A percentile compares a stretch with the other conserved stretches of the same genome.
Evolutionary conservation across 768 basidiomycete species (phyloP).

Genomic region (Calocybe indica): DNA sequence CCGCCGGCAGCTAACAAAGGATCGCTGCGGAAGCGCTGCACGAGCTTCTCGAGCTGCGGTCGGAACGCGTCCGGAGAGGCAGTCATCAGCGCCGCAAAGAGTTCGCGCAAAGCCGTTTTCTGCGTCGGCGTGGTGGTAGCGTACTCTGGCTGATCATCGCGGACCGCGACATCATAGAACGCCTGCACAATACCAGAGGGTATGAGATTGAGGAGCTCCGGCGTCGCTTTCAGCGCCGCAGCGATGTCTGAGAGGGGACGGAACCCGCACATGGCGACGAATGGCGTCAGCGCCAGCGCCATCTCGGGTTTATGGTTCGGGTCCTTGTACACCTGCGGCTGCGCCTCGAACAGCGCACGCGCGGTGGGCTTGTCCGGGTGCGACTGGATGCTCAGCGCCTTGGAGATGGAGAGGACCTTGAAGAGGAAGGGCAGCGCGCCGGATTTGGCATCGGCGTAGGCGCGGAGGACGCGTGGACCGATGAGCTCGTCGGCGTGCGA

Average conservation of each 20-base stretch:
- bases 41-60: conserved; percentile 48
- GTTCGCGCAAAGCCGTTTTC: conserved; percentile 59
- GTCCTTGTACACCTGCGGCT: conserved; percentile 91
- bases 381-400: conserved; percentile 86
- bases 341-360: conserved; percentile 54
- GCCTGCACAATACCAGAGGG: conserved; percentile 42
- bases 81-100: conserved; percentile 85
- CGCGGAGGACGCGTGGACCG: conserved; percentile 47
- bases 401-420: conserved; percentile 87
- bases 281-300: conserved; percentile 93
- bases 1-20: conserved; percentile 11
- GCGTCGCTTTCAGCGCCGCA: conserved; percentile 54
- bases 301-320: conserved; percentile 98
- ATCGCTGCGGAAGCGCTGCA: conserved; percentile 46
- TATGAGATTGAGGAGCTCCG: conserved; percentile 75
- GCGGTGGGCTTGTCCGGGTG: conserved; percentile 88
- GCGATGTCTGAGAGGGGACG: conserved; percentile 74
- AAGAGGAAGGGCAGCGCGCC: conserved; percentile 88
- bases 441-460: conserved; percentile 41
- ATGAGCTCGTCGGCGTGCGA: conserved; percentile 59
- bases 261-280: conserved; percentile 91
- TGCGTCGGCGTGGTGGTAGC: conserved; percentile 36
- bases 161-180: conserved; percentile 27
- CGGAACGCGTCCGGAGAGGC: conserved; percentile 51
- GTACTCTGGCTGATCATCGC: conserved; percentile 8